phyloP scores from a whole-genome alignment of 768 basidiomycete species.

The Termitomyces sp. region DNA sequence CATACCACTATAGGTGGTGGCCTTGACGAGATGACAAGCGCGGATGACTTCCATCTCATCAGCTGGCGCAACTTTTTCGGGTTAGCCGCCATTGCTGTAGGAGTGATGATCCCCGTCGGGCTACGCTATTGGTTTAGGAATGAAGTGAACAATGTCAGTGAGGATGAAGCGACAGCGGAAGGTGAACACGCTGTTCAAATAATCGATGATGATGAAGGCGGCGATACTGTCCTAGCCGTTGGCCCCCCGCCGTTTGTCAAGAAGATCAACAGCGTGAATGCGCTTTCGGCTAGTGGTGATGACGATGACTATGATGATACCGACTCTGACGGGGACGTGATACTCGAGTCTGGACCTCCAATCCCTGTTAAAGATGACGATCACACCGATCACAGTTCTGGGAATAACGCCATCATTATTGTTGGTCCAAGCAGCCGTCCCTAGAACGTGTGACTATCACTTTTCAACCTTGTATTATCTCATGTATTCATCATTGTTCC shows the following conservation, averaged over 20 bases:
- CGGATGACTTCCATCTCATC: conserved; percentile 90
- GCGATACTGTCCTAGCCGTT: conserved; percentile 47
- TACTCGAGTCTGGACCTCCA: conserved; percentile 70
- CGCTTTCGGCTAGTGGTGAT: conserved; percentile 24
- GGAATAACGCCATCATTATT: conserved; percentile 6
- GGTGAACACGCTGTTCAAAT: conserved; percentile 15
- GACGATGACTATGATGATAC: conserved; percentile 33
- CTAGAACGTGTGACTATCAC: neutral
- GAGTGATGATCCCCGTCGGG: conserved; percentile 91
- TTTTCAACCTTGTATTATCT: neutral
- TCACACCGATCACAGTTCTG: conserved; percentile 1
- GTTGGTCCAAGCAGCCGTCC: conserved; percentile 13
- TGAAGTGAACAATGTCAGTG: conserved; percentile 40
- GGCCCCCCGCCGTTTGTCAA: conserved; percentile 43
- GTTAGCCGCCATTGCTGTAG: conserved; percentile 78
- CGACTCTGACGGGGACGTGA: conserved; percentile 62
- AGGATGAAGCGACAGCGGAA: conserved; percentile 26
- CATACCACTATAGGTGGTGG: conserved; percentile 94
- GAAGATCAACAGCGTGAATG: conserved; percentile 31
- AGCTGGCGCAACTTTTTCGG: conserved; percentile 89
- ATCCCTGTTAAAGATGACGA: conserved; percentile 18
- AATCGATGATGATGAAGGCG: conserved; percentile 22
- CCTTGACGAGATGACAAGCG: conserved; percentile 91
- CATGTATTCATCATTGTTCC: neutral
- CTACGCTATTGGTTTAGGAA: conserved; percentile 77